phyloP scores from a whole-genome alignment of 2,329 filamentous ascomycete genomes.

The Thielaviopsis euricoi region DNA sequence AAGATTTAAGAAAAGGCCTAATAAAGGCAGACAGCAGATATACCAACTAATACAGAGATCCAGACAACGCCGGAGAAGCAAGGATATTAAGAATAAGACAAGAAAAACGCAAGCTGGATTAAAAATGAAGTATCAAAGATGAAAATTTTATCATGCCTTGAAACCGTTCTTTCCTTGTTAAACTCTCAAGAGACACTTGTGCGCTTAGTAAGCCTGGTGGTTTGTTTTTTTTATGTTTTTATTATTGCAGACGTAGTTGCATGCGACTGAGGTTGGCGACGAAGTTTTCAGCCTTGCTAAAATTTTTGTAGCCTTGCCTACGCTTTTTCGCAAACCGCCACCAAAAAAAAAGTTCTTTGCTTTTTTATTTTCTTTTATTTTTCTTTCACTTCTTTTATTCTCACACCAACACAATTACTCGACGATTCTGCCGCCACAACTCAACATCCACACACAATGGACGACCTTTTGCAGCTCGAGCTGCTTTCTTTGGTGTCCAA shows the following conservation, averaged over 20 bases:
- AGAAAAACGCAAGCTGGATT: neutral
- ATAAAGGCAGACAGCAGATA: neutral
- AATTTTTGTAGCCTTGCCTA: conserved; percentile 4
- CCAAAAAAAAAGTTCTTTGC: neutral
- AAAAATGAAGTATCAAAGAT: too few relatives aligned
- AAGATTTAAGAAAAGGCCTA: neutral
- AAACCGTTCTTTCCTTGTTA: too few relatives aligned
- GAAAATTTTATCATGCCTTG: too few relatives aligned
- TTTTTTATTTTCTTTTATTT: neutral
- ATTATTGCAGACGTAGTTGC: too few relatives aligned
- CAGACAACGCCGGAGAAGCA: too few relatives aligned
- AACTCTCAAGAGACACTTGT: neutral
- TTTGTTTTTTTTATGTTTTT: neutral
- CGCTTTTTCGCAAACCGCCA: neutral
- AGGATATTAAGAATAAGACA: neutral
- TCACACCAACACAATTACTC: neutral
- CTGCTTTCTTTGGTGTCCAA: conserved; percentile 86
- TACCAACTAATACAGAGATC: too few relatives aligned
- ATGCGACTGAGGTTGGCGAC: neutral
- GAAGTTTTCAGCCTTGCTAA: conserved; percentile 4
- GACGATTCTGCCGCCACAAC: neutral
- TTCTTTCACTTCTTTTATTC: neutral
- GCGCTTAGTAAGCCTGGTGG: neutral
- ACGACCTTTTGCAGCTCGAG: conserved; percentile 83
- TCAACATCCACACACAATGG: conserved; percentile 38